Evolutionary conservation across 1,139 yeast genomes (phyloP).

Genomic region (Lodderomyces orthopsilosis): DNA sequence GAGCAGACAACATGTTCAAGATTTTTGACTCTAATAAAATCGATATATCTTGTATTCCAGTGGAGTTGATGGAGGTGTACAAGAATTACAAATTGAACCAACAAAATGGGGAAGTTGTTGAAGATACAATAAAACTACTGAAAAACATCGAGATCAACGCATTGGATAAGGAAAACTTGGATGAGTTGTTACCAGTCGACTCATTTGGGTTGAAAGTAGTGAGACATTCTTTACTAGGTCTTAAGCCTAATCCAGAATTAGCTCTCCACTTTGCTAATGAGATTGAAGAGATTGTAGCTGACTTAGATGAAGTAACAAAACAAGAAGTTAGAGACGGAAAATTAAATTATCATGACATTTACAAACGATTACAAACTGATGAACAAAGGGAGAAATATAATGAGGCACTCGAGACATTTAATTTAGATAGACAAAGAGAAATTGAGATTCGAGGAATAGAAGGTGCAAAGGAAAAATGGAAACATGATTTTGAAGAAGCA

Average conservation of each 20-base stretch:
- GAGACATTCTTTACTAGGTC: slow-evolving; percentile 73
- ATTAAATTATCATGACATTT: slow-evolving; percentile 63
- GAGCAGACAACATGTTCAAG: slow-evolving; percentile 55
- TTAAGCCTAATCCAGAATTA: slow-evolving; percentile 26
- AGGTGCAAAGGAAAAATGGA: slow-evolving; percentile 89
- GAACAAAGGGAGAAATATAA: slow-evolving; percentile 61
- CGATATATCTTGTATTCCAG: slow-evolving; percentile 31
- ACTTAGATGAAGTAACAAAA: slow-evolving; percentile 29
- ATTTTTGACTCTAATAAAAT: slow-evolving; percentile 28
- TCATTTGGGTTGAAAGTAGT: slow-evolving; percentile 80
- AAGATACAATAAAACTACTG: slow-evolving; percentile 26
- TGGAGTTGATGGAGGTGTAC: slow-evolving; percentile 31
- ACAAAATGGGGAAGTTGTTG: slow-evolving; percentile 15
- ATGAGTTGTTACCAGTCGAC: slow-evolving; percentile 62
- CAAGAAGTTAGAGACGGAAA: slow-evolving; percentile 9
- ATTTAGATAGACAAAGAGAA: slow-evolving; percentile 69
- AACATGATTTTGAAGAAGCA: slow-evolving; percentile 71
- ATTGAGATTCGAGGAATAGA: slow-evolving; percentile 78
- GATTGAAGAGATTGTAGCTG: slow-evolving; percentile 33
- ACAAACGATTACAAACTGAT: slow-evolving; percentile 46
- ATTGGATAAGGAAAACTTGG: slow-evolving; percentile 50
- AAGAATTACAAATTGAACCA: slow-evolving; percentile 16
- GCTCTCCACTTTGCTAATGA: slow-evolving; percentile 16
- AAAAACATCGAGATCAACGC: slow-evolving; percentile 26
- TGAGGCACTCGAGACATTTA: slow-evolving; percentile 61